Base-by-base conservation (phyloP, 2,329 filamentous ascomycete species). In the Fusarium nematophilum region DNA sequence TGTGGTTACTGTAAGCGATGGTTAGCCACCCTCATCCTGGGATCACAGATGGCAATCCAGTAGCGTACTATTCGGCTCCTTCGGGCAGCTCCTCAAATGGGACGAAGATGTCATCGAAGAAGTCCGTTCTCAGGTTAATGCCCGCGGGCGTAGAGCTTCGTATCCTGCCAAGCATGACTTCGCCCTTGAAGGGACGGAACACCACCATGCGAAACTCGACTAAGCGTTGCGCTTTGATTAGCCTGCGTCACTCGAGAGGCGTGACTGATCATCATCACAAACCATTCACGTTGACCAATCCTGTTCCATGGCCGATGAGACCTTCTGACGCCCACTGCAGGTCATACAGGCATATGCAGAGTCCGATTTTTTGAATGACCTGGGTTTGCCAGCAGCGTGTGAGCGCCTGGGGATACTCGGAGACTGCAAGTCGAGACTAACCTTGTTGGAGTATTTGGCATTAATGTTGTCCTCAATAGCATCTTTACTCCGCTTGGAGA, bases 401-500 rank as follows among this genome's bases (percentile, higher is more conserved):
- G 15, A 59, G 37, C 38, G 39, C 13, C 39, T 53, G 30, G 33
- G 46, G 10, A 27, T 6, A 15, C n/a, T n/a, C n/a, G n/a, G n/a
- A 10, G 8, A 33, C 10, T 9, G 3, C n/a, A n/a, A 25, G 23
- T 15, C 3, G 15, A 26, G 7, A 15, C 66, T 36, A 48, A 92
- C 90, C 77, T 94, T 95, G 79, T 99, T 97, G 56, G 94, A 88
- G 76, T 97, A 99, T 78, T 99, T 99, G 62, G 88, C 84, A 74
- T 99, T 98, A 78, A 99, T 95, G 70, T 95, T 95, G 79, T 99
- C 93, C 77, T 97, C 93, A 62, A 99, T 92, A 1, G 93, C 92
- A 61, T 93, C 85, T 26, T 87, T 85, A 71, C 91, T 96, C 57
- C 87, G 83, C 76, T 95, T 95, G 58, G 88, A 85, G 72, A 98